phyloP scores from a whole-genome alignment of 345 rosid genomes.

The Tarenaya hassleriana region DNA sequence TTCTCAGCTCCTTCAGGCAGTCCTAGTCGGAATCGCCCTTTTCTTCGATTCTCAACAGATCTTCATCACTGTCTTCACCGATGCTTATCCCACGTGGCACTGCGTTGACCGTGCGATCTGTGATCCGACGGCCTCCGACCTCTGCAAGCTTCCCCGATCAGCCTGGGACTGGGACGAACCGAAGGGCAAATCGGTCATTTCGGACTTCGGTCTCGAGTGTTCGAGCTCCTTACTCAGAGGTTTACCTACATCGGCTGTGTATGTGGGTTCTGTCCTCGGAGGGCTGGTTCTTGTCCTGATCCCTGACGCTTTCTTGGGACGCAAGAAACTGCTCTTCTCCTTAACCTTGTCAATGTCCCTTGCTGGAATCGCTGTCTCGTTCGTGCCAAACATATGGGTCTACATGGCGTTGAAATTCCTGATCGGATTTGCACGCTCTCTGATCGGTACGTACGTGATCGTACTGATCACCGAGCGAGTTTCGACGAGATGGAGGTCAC shows the following conservation, averaged over 20 bases:
- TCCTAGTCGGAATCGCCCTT: constrained; percentile 36
- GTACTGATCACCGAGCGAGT: constrained; percentile 36
- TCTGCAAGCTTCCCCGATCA: constrained; percentile 16
- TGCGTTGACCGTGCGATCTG: constrained; percentile 20
- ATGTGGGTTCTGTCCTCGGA: constrained; percentile 37
- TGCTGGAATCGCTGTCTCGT: constrained; percentile 25
- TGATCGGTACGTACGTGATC: constrained; percentile 35
- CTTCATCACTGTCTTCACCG: constrained; percentile 45
- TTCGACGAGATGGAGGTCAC: constrained; percentile 39
- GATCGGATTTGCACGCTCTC: constrained; percentile 32
- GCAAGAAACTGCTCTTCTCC: constrained; percentile 34
- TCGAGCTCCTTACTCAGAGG: constrained; percentile 36
- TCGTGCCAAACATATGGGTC: constrained; percentile 35
- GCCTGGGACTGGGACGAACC: constrained; percentile 19
- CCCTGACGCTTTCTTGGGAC: constrained; percentile 33
- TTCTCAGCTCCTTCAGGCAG: constrained; percentile 31
- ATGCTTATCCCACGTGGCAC: constrained; percentile 39
- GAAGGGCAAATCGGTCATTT: constrained; percentile 34
- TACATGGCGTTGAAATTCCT: constrained; percentile 28
- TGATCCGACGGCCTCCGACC: constrained; percentile 18
- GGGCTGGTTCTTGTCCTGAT: constrained; percentile 28
- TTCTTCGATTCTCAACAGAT: constrained; percentile 46
- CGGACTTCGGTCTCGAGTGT: constrained; percentile 52
- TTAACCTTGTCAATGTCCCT: constrained; percentile 30
- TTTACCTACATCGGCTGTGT: constrained; percentile 48